Conservation (phyloP, 2,329 filamentous ascomycete genomes). For the Fusarium heterosporum region DNA sequence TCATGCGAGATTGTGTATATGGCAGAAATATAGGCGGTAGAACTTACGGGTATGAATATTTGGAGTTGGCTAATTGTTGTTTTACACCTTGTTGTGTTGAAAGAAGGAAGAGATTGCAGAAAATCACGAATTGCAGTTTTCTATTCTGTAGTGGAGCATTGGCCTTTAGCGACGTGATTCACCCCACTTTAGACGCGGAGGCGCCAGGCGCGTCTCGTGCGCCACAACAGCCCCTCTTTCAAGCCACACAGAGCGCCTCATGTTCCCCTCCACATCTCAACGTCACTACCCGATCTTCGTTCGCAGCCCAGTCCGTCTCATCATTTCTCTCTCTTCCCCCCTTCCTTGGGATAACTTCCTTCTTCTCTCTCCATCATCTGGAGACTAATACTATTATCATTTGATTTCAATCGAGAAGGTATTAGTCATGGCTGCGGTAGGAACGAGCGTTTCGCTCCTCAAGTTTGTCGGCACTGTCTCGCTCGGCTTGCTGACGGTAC, state of each 20-base stretch:
- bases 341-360: slow-evolving; percentile 10
- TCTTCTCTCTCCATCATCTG: slow-evolving; percentile 3
- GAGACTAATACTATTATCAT: slow-evolving; percentile 2
- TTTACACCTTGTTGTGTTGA: slow-evolving; percentile 2
- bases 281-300: slow-evolving; percentile 33
- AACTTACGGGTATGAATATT: slow-evolving; percentile 24
- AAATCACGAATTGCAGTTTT: slow-evolving; percentile 35
- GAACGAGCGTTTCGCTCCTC: slow-evolving; percentile 78
- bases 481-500: slow-evolving; percentile 87
- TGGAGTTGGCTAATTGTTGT: neutral
- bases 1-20: slow-evolving; percentile 51
- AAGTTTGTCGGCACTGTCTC: slow-evolving; percentile 96
- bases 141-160: slow-evolving; percentile 27
- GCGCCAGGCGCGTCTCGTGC: slow-evolving; percentile 19
- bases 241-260: slow-evolving; percentile 19
- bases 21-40: neutral
- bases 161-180: slow-evolving; percentile 30
- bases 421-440: slow-evolving; percentile 70
- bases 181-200: slow-evolving; percentile 27
- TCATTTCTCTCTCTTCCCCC: slow-evolving; percentile 24
- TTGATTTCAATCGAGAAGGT: neutral
- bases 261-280: slow-evolving; percentile 21
- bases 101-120: slow-evolving; percentile 39
- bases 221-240: slow-evolving; percentile 10
- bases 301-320: slow-evolving; percentile 27